A percentile compares a stretch with the other conserved stretches of the same genome.
phyloP scores from a whole-genome alignment of 371 early-diverging fungal genomes.

The Phascolomyces articulosus region DNA sequence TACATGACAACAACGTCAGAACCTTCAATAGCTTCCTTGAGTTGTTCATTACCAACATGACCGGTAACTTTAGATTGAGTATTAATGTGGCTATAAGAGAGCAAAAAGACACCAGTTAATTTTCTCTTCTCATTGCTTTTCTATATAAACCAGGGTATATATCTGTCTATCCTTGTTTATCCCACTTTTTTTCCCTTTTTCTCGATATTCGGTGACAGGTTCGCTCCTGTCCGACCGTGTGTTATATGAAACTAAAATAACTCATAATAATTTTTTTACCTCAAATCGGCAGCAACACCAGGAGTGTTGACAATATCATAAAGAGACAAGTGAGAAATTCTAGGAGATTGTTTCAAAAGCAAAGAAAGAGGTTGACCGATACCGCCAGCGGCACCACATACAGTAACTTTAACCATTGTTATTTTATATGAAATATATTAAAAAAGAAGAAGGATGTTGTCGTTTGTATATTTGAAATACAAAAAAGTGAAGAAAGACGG shows the following conservation, averaged over 20 bases:
- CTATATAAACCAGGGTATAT: too few species aligned
- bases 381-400: conserved; percentile 88
- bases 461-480: conserved; percentile 10
- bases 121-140: too few species aligned
- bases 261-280: conserved; percentile 27
- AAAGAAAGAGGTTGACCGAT: conserved; percentile 93
- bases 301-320: conserved; percentile 80
- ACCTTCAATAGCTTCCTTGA: conserved; percentile 53
- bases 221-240: background rate
- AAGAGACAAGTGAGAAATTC: conserved; percentile 66
- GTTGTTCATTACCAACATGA: conserved; percentile 41
- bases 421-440: background rate
- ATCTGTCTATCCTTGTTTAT: too few species aligned
- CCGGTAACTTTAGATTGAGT: conserved; percentile 70
- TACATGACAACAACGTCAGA: conserved; percentile 40
- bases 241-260: background rate
- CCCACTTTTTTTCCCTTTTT: too few species aligned
- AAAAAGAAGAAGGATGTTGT: too few species aligned
- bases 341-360: conserved; percentile 76
- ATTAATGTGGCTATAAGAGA: conserved; percentile 77
- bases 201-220: background rate
- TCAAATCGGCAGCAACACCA: conserved; percentile 79
- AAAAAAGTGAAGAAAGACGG: conserved; percentile 17
- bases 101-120: too few species aligned
- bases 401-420: conserved; percentile 81